Conservation (phyloP, 805 yeast genomes). For the Wickerhamiella cacticola region DNA sequence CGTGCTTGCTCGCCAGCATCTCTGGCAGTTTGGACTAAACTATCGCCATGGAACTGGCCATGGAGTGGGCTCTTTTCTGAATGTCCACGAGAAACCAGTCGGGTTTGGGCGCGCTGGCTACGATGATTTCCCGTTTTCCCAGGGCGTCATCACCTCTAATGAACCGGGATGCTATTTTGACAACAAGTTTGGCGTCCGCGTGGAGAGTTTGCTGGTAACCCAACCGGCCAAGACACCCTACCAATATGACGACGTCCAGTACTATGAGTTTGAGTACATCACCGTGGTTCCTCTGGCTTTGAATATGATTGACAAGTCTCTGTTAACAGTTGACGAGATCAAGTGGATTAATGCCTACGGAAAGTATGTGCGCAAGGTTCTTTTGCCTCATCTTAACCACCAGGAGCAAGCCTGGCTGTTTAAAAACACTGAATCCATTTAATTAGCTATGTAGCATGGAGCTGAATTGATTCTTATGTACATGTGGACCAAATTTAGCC, state of each 20-base stretch:
- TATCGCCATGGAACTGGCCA: slow-evolving; percentile 96
- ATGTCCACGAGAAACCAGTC: slow-evolving; percentile 94
- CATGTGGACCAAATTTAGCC: no score
- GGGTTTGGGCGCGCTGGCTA: slow-evolving; percentile 46
- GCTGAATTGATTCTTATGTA: no score
- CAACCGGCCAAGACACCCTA: slow-evolving; percentile 31
- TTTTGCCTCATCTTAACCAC: slow-evolving; percentile 40
- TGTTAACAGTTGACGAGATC: slow-evolving; percentile 52
- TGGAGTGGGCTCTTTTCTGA: slow-evolving; percentile 81
- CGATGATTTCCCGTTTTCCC: slow-evolving; percentile 39
- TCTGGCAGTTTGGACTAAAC: slow-evolving; percentile 74
- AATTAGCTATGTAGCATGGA: no score
- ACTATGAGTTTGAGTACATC: slow-evolving; percentile 65
- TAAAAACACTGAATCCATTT: slow-evolving; percentile 43
- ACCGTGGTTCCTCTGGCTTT: slow-evolving; percentile 77
- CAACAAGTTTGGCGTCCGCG: slow-evolving; percentile 75
- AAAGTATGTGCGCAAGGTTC: slow-evolving; percentile 39
- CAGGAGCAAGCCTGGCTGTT: slow-evolving; percentile 58
- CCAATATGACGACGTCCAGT: slow-evolving; percentile 45
- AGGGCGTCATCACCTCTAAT: slow-evolving; percentile 71
- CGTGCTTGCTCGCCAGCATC: slow-evolving; percentile 64
- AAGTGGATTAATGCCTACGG: slow-evolving; percentile 63
- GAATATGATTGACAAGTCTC: slow-evolving; percentile 48
- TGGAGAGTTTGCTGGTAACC: slow-evolving; percentile 71
- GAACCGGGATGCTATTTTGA: slow-evolving; percentile 93